Base-by-base conservation (phyloP, 2,329 filamentous ascomycete genomes). In the Myriangium duriaei region DNA sequence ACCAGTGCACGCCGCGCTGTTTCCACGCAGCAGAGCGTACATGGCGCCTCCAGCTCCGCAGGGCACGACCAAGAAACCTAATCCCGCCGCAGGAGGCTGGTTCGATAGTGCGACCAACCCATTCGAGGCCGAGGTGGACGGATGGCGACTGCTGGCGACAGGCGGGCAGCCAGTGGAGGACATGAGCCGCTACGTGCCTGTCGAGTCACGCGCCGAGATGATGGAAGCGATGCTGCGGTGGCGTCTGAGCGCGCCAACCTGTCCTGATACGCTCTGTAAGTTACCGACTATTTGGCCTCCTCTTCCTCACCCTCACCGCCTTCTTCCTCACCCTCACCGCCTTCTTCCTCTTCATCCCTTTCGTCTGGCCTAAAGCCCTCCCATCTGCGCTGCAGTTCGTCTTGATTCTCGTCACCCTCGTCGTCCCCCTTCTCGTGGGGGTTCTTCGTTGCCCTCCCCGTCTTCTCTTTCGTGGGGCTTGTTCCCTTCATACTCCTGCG, bases 171-270 rank as follows among this genome's bases (percentile, higher is more conserved):
- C 93, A 37, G 73, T 98, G 3, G 82, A 93, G 50, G 92, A 98
- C 57, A 75, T 96, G 3, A 83, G 86, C 58, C 91, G 88, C 57
- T 98, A 98, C 54, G 72, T 96, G 16, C 76, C 80, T 41, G 78
- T 74, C 24, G 75, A 85, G 30, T 76, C 86, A 48, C 66, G 87
- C 13, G 54, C 96, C 16, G 79, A 79, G 32, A 83, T 95, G 72
- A 91, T 96, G 81, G 91, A 96, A 60, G 79, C 79, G 41, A 91
- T 93, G 75, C 77, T 93, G 47, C 72, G 86, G 42, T 98, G 91
- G 91, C 73, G 91, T 44, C 83, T 85, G 54, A 77, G 77, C 47
- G 91, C 91, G 4, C 91, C 91, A 1, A 98, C 91, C 0, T 91
- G 91, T 1, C 91, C 92, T 0, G 92, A 98, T 59, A 98, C 92